Evolutionary conservation across 768 basidiomycete genomes (phyloP).

Genomic region (Boletus barrowsii): DNA sequence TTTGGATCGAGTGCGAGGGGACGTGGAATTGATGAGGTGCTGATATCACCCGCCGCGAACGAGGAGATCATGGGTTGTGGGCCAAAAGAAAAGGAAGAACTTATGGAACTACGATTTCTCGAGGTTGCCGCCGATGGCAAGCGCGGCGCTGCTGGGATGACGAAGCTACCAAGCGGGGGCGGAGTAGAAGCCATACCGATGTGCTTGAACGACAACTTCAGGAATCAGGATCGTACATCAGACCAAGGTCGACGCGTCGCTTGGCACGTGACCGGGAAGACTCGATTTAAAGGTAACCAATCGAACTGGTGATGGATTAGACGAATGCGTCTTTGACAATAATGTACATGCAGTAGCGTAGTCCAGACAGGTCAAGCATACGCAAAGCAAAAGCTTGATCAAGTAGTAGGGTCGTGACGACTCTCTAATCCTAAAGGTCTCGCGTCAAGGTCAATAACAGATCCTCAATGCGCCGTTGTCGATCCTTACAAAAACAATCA

Average conservation of each 20-base stretch:
- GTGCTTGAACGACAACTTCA: not conserved
- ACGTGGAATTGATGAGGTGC: conserved; percentile 52
- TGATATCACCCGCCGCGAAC: conserved; percentile 61
- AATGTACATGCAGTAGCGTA: not conserved
- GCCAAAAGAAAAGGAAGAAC: conserved; percentile 81
- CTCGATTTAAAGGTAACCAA: not conserved
- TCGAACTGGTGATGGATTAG: not conserved
- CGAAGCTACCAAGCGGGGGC: conserved; percentile 43
- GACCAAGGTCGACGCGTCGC: conserved; percentile 3
- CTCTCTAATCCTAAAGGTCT: conserved; percentile 49
- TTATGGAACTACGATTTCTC: conserved; percentile 65
- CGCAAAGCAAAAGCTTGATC: not conserved
- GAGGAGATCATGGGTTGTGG: conserved; percentile 75
- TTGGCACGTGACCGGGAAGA: conserved; percentile 17
- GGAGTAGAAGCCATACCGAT: conserved; percentile 42
- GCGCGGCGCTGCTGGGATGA: conserved; percentile 46
- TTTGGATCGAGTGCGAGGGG: conserved; percentile 74
- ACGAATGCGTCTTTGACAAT: not conserved
- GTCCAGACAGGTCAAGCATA: not conserved
- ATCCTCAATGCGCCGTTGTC: conserved; percentile 76
- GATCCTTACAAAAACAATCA: conserved; percentile 43
- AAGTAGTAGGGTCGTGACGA: not conserved
- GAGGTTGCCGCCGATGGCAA: conserved; percentile 52
- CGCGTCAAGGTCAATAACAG: conserved; percentile 66
- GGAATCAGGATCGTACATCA: not conserved